phyloP scores from a whole-genome alignment of 257 asterid species.

The Pogostemon cablin region DNA sequence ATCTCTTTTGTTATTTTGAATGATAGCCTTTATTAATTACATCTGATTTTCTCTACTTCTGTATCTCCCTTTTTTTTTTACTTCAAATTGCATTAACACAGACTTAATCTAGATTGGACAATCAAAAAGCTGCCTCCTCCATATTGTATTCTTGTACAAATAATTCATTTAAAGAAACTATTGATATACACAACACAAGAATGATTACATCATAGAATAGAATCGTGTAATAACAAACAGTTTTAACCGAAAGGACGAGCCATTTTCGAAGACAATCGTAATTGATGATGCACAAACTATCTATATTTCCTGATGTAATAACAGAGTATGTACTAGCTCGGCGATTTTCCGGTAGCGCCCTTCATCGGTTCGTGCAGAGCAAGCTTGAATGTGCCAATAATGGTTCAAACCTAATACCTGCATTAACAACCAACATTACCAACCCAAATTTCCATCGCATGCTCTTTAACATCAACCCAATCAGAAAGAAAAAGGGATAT shows the following conservation, averaged over 20 bases:
- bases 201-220: no score
- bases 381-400: slow-evolving; percentile 94
- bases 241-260: no score
- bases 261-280: no score
- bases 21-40: neutral
- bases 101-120: neutral
- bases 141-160: neutral
- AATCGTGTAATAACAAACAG: no score
- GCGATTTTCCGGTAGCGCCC: slow-evolving; percentile 57
- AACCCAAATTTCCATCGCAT: no score
- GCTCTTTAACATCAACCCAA: no score
- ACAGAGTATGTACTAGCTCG: neutral
- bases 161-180: no score
- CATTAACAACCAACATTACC: no score
- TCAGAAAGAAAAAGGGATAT: no score
- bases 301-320: neutral
- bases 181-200: no score
- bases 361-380: slow-evolving; percentile 84
- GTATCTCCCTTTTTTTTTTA: neutral
- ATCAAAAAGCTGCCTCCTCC: neutral
- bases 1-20: slow-evolving; percentile 27
- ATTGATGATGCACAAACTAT: no score
- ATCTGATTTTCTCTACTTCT: neutral
- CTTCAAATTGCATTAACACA: neutral
- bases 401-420: slow-evolving; percentile 43